These are phyloP conservation scores for Cyberlindnera sargentensis DNA, from an alignment of 805 yeast genomes.

Conservation along the genomic window DNA sequence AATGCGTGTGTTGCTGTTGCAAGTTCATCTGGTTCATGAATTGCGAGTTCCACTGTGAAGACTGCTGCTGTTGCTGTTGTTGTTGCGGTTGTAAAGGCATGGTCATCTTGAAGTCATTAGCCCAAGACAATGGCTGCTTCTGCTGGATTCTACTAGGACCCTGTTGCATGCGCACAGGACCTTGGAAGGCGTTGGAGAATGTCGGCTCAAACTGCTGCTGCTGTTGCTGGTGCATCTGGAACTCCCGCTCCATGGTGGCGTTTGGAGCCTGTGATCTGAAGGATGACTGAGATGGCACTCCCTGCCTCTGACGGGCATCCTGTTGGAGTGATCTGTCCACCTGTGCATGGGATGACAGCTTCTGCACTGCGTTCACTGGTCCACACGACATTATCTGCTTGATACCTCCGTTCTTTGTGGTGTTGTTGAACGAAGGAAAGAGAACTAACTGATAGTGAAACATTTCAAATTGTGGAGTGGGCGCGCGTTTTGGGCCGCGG, in stretches of 20 bases:
- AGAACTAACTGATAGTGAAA: no score
- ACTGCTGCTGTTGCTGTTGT: slow-evolving; percentile 2
- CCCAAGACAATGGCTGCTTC: slow-evolving; percentile 15
- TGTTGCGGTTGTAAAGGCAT: slow-evolving; percentile 7
- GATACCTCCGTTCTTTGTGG: not conserved
- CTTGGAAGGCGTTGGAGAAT: not conserved
- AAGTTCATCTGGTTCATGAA: slow-evolving; percentile 8
- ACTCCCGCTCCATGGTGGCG: slow-evolving; percentile 13
- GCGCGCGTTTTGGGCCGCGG: no score
- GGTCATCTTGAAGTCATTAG: slow-evolving; percentile 17
- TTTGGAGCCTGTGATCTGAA: slow-evolving; percentile 13
- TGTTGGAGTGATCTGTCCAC: slow-evolving; percentile 22
- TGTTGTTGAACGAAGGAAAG: not conserved
- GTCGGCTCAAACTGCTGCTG: slow-evolving; percentile 8
- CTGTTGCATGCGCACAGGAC: slow-evolving; percentile 4
- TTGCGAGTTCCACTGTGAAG: slow-evolving; percentile 7
- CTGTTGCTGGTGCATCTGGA: slow-evolving; percentile 12
- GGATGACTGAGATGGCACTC: not conserved
- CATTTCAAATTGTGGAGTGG: no score
- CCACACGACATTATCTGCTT: slow-evolving; percentile 16
- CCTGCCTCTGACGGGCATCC: slow-evolving; percentile 10
- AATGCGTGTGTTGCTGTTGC: slow-evolving; percentile 2
- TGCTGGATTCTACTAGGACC: not conserved
- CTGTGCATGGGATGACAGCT: slow-evolving; percentile 18
- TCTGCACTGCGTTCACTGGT: slow-evolving; percentile 21